A percentile compares a stretch with the other conserved stretches of the same genome.
phyloP scores from a whole-genome alignment of 2,329 filamentous ascomycete species.

The Tolypocladium ovalisporum region DNA sequence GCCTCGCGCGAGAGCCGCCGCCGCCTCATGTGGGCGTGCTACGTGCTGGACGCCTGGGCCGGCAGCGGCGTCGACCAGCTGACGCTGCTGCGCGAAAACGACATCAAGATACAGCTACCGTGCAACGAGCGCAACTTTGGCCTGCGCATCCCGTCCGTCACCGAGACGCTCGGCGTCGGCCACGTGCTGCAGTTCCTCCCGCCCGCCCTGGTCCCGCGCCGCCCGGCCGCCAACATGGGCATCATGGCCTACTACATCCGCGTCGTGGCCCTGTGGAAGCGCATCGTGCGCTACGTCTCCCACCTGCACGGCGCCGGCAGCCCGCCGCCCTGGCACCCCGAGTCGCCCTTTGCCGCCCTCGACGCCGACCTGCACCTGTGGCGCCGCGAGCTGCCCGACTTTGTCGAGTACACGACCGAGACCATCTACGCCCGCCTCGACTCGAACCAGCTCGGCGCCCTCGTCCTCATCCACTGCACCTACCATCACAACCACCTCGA shows the following conservation, averaged over 20 bases:
- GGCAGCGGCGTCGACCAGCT: slow-evolving; percentile 27
- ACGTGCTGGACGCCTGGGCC: slow-evolving; percentile 28
- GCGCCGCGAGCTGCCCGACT: slow-evolving; percentile 30
- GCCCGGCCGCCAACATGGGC: slow-evolving; percentile 29
- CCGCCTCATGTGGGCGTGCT: slow-evolving; percentile 31
- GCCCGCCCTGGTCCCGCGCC: slow-evolving; percentile 25
- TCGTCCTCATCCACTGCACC: slow-evolving; percentile 33
- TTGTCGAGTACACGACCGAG: slow-evolving; percentile 29
- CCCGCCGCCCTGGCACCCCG: slow-evolving; percentile 29
- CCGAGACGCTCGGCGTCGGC: slow-evolving; percentile 27
- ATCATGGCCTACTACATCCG: slow-evolving; percentile 33
- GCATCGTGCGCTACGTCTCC: slow-evolving; percentile 30
- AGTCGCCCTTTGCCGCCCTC: slow-evolving; percentile 30
- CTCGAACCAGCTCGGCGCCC: slow-evolving; percentile 32
- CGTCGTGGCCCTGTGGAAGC: slow-evolving; percentile 28
- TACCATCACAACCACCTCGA: slow-evolving; percentile 35
- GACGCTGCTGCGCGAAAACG: slow-evolving; percentile 25
- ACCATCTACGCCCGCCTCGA: slow-evolving; percentile 35
- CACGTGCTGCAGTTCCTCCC: slow-evolving; percentile 28
- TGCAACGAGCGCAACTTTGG: slow-evolving; percentile 29
- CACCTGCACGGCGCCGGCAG: slow-evolving; percentile 24
- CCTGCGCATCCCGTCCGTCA: slow-evolving; percentile 27
- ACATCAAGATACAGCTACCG: slow-evolving; percentile 30
- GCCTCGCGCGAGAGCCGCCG: slow-evolving; percentile 26
- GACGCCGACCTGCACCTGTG: slow-evolving; percentile 28